Conservation (phyloP, 805 yeast species). For the Isabelozyma gotoi region DNA sequence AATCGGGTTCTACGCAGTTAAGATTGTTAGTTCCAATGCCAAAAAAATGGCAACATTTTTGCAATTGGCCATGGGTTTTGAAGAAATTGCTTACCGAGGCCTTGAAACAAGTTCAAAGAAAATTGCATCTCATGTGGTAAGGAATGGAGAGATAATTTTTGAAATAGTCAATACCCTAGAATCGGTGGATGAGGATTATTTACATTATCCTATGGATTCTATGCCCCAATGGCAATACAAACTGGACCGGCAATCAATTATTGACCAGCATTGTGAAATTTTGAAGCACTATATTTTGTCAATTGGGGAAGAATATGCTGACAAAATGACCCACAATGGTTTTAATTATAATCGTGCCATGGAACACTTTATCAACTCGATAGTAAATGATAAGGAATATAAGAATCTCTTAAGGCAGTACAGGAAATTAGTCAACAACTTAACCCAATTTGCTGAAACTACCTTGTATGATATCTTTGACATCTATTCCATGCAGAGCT, state of each 20-base stretch:
- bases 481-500: constrained; percentile 18
- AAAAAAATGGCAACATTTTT: constrained; percentile 59
- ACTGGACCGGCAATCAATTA: background rate
- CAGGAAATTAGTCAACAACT: background rate
- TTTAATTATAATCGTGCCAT: background rate
- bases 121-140: constrained; percentile 58
- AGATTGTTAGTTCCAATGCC: constrained; percentile 74
- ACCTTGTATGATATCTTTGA: constrained; percentile 16
- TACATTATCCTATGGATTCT: background rate
- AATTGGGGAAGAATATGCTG: background rate
- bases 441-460: constrained; percentile 8
- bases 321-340: background rate
- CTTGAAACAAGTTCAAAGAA: constrained; percentile 65
- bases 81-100: constrained; percentile 60
- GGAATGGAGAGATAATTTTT: constrained; percentile 53
- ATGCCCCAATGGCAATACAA: background rate
- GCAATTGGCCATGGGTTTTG: constrained; percentile 60
- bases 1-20: constrained; percentile 61
- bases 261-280: background rate
- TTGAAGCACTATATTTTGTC: background rate
- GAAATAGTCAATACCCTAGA: constrained; percentile 45
- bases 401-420: background rate
- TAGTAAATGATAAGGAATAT: background rate
- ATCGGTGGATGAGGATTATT: constrained; percentile 14
- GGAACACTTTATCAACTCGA: background rate